Evolutionary conservation across 2,329 filamentous ascomycete species (phyloP), one percentile per base, ranked within the genome.

Genomic region (Chalara sp.): DNA sequence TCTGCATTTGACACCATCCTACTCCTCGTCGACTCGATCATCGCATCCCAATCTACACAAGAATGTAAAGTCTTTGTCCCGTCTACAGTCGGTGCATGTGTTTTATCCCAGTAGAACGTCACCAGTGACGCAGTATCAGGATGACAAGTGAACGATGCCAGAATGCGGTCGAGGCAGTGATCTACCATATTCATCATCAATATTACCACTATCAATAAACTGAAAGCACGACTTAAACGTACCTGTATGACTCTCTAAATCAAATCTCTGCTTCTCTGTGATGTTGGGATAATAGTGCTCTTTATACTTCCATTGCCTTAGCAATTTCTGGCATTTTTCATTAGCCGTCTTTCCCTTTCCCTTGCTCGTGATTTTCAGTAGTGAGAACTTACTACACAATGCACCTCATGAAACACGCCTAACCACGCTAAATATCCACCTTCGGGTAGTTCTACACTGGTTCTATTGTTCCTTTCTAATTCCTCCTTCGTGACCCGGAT

Each of bases 401-500:
- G 35, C 35, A 37, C 8, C n/a, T 37, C 8, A 37, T 37, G 35
- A 8, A 10, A n/a, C 8, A n/a, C 35, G n/a, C 35, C 35, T 4
- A 37, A 10, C 35, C 35, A 37, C 8, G 35, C 35, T 37, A 37
- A n/a, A 37, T 37, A 37, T 37, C 35, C 35, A 37, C 35, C 35
- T 32, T 50, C 35, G 2, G 51, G 51, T 3, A 53, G 37, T 11
- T 12, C 10, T 12, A 53, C 28, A 5, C 47, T 50, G 7, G 31
- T 43, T 21, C 46, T 47, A 12, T 43, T 39, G 3, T 37, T 46
- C 7, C 31, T 29, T 10, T 42, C 41, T 8, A 53, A 13, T 37
- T 53, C 51, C n/a, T 40, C 41, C 4, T 33, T 2, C 28, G 51
- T 42, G n/a, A 50, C 51, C 3, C 51, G 43, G 12, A 53, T 50